Evolutionary conservation across 257 asterid species (phyloP).

Genomic region (Solanum commersonii): DNA sequence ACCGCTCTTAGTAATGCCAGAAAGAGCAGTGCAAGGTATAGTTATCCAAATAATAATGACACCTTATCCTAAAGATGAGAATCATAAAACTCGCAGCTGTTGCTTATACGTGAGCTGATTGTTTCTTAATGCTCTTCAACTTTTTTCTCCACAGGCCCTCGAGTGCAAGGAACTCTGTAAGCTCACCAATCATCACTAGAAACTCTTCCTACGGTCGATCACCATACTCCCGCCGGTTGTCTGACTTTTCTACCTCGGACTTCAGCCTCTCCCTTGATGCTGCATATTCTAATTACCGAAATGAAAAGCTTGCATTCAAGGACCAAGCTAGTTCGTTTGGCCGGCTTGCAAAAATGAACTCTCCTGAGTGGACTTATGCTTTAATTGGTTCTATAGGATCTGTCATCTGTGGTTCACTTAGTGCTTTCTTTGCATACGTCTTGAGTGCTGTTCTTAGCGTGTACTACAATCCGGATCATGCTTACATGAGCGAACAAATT

Average conservation of each 20-base stretch:
- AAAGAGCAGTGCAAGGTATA: constrained; percentile 82
- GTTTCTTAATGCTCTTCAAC: not conserved
- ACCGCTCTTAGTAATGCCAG: constrained; percentile 60
- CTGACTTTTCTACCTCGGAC: constrained; percentile 92
- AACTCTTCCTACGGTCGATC: constrained; percentile 85
- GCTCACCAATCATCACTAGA: constrained; percentile 81
- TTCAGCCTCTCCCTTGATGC: constrained; percentile 71
- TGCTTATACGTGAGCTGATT: not conserved
- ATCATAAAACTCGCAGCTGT: not conserved
- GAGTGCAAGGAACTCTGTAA: constrained; percentile 84
- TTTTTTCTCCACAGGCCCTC: constrained; percentile 55
- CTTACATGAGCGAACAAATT: constrained; percentile 56
- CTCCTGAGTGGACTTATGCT: constrained; percentile 89
- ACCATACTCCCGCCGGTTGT: constrained; percentile 76
- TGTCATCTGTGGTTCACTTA: constrained; percentile 78
- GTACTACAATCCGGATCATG: constrained; percentile 73
- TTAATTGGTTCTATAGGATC: constrained; percentile 80
- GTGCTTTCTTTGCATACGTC: constrained; percentile 86
- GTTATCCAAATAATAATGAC: not conserved
- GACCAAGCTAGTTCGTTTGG: constrained; percentile 83
- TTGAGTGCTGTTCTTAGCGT: constrained; percentile 82
- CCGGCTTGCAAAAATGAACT: constrained; percentile 86
- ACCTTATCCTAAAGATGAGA: not conserved
- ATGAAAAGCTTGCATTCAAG: constrained; percentile 73
- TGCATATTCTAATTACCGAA: constrained; percentile 52